Evolutionary conservation across 768 basidiomycete species (phyloP), one percentile per base, ranked within the genome.

Genomic region (Polyporus arcularius): DNA sequence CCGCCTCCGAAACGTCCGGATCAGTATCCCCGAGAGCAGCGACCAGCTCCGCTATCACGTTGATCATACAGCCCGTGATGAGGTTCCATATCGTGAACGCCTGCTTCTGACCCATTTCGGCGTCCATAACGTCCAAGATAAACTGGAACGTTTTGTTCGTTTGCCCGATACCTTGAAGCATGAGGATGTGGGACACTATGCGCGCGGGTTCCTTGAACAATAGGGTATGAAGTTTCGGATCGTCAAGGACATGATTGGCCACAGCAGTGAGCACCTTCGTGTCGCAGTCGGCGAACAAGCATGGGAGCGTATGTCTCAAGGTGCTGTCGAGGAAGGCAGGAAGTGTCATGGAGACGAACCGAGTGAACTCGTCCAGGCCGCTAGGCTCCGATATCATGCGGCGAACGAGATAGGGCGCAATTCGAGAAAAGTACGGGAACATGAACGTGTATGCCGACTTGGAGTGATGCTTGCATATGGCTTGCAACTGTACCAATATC

Each of bases 11-110:
- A 5, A 78, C 73, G 4, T 72, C 73, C 0, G 71, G 68, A 52
- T 86, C 81, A 54, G 87, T 83, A 64, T 94, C 85, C 3, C 94
- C 96, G 69, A 97, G 77, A 11, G 82, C 81, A 39, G 94, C 80
- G 18, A 94, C 87, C 26, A 98, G 75, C 61, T 88, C 85, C 5
- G 87, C 85, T 12, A 96, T 78, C 30, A 96, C 75, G 4, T 86
- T 81, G 1, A 92, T 81, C 32, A 88, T 74, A 60, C 84, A 88
- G 60, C 86, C 87, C 49, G 83, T 84, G 46, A 95, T 81, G 67
- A 90, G 73, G 54, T 78, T 80, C 52, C 76, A 75, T 11, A 83
- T 68, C 40, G 75, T 72, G 40, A 80, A 76, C 28, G 73, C 71
- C 41, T 69, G 70, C 11, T 74, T 60, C 12, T 70, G 70, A 31